Base-by-base conservation (phyloP, 2,329 filamentous ascomycete genomes). In the Ceratocystis destructans region DNA sequence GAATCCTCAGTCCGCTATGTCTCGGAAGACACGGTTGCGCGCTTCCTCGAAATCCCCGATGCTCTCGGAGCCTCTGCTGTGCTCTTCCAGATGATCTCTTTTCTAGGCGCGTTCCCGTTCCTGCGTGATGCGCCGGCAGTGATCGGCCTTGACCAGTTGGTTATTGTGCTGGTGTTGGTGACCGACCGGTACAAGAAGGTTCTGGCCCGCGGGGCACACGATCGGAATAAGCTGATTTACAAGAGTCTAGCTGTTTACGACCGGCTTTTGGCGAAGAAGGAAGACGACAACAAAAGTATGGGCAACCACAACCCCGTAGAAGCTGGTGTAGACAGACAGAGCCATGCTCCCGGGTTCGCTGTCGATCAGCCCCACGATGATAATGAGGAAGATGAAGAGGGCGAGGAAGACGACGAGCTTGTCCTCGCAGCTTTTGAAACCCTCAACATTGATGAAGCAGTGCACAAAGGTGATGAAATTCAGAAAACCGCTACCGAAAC, bases 41-140 rank as follows among this genome's bases (percentile, higher is more conserved):
- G 86, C 44, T 90, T 88, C 73, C 82, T 91, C 57, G 86, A 88
- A 74, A 80, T 91, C 22, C 88, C 88, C 2, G 87, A 90, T 72
- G 80, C 86, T 31, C 76, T 90, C 31, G 81, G 79, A 63, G 86
- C 83, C 6, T 87, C 86, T 3, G 81, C 86, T 1, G 80, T 90
- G 55, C 72, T 90, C 59, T 90, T 88, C 71, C 86, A 88, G 71
- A 87, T 89, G 80, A 74, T 86, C 1, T 86, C 85, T 3, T 88
- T 86, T 70, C 78, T 90, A 0, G 88, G 85, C 41, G 85, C 87
- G 0, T 90, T 91, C 68, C 88, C 88, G 0, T 90, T 90, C 69
- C 78, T 88, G 1, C 80, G 83, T 64, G 84, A 89, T 71, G 87
- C 87, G 0, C 88, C 88, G 0, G 85, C 81, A 2, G 84, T 89